These are phyloP conservation scores for Neltuma alba DNA, from an alignment of 306 rosid genomes.

Conservation along the genomic window DNA sequence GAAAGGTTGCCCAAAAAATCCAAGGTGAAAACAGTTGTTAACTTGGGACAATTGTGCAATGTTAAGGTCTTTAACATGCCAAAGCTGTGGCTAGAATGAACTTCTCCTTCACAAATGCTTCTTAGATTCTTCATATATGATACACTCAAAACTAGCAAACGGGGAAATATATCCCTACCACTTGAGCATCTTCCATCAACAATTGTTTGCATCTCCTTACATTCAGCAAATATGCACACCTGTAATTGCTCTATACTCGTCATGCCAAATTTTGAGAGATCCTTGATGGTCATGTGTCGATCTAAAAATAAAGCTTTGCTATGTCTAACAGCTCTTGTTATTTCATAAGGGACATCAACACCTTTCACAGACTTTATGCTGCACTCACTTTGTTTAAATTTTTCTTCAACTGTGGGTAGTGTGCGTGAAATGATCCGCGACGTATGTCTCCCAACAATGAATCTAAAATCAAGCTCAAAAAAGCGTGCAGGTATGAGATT, in stretches of 20 bases:
- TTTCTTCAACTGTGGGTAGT: neutral
- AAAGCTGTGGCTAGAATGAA: neutral
- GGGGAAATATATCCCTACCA: neutral
- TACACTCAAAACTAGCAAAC: constrained; percentile 5
- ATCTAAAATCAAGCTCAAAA: neutral
- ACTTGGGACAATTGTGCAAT: constrained; percentile 36
- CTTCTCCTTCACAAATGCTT: constrained; percentile 21
- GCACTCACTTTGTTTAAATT: neutral
- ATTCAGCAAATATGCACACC: neutral
- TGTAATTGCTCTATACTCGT: neutral
- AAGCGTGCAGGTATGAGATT: neutral
- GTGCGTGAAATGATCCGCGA: constrained; percentile 23
- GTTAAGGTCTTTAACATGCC: constrained; percentile 14
- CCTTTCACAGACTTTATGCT: constrained; percentile 31
- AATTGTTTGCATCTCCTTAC: constrained; percentile 3
- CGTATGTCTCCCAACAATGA: constrained; percentile 21
- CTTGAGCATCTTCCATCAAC: neutral
- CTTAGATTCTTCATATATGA: constrained; percentile 41
- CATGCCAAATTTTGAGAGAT: neutral
- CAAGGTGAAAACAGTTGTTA: neutral
- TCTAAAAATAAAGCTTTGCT: neutral
- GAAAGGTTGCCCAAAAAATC: neutral
- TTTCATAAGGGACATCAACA: neutral
- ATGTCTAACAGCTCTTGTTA: neutral
- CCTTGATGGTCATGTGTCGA: neutral